Conservation (phyloP, 805 yeast species). For the Candida bentonensis region DNA sequence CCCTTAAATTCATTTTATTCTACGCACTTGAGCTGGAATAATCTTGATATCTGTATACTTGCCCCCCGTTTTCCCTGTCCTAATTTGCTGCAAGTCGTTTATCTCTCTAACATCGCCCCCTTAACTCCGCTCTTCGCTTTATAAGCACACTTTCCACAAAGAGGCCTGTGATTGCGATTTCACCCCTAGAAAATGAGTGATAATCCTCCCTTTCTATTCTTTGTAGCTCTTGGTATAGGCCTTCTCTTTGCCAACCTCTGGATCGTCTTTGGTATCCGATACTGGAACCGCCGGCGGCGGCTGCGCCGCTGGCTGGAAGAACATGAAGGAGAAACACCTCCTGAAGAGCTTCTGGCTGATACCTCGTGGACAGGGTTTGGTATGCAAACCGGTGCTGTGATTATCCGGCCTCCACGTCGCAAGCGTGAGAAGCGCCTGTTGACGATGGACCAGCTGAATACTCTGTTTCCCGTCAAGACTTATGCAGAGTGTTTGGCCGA, state of each 20-base stretch:
- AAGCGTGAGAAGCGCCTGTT: constrained; percentile 15
- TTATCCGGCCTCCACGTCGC: constrained; percentile 10
- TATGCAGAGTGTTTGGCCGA: constrained; percentile 19
- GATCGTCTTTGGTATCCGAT: constrained; percentile 21
- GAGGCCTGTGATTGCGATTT: no score
- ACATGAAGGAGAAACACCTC: constrained; percentile 2
- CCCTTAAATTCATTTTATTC: no score
- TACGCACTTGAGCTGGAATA: no score
- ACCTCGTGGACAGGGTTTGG: constrained; percentile 5
- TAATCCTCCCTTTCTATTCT: constrained; percentile 19
- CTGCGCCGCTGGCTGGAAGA: constrained; percentile 11
- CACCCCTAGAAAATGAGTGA: no score
- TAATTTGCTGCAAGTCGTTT: no score
- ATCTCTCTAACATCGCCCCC: no score
- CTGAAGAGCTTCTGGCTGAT: constrained; percentile 5
- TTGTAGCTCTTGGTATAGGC: constrained; percentile 24
- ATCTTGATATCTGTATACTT: no score
- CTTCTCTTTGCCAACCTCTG: constrained; percentile 22
- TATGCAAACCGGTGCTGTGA: constrained; percentile 5
- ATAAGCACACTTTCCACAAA: no score
- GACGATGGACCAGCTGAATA: constrained; percentile 16
- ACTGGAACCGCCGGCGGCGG: constrained; percentile 16
- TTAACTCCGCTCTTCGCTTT: no score
- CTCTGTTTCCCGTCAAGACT: constrained; percentile 18
- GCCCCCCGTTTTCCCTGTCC: no score